Evolutionary conservation across 495 filamentous ascomycete species (phyloP).

Genomic region (Penicillium ochrochloron): DNA sequence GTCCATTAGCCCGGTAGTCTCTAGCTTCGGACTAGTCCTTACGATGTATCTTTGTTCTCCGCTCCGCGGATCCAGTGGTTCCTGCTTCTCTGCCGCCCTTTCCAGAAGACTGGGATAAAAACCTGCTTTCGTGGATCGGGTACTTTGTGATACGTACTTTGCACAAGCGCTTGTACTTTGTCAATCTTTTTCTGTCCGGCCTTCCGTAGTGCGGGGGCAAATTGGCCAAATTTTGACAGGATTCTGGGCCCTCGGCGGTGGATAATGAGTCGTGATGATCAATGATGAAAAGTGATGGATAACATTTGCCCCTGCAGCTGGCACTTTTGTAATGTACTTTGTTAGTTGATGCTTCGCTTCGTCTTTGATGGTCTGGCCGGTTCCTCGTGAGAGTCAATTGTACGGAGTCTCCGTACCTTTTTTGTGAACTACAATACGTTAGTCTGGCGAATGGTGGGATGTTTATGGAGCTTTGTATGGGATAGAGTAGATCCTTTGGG

Average conservation of each 20-base stretch:
- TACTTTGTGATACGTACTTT: slow-evolving; percentile 15
- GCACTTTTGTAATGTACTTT: slow-evolving; percentile 1
- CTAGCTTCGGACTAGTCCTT: neutral
- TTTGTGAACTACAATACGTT: neutral
- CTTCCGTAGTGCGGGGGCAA: slow-evolving; percentile 2
- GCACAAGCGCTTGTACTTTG: slow-evolving; percentile 5
- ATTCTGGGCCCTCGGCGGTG: slow-evolving; percentile 7
- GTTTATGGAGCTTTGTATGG: neutral
- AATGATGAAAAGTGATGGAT: slow-evolving; percentile 4
- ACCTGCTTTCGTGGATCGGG: slow-evolving; percentile 4
- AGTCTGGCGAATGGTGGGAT: neutral
- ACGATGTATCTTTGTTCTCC: slow-evolving; percentile 1
- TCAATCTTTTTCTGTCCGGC: neutral
- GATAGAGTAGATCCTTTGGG: neutral
- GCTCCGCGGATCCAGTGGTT: slow-evolving; percentile 1
- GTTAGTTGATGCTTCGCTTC: neutral
- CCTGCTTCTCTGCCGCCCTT: slow-evolving; percentile 2
- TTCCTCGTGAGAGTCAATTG: neutral
- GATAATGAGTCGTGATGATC: slow-evolving; percentile 5
- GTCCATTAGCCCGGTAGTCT: neutral
- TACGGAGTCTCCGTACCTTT: neutral
- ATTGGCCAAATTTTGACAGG: neutral
- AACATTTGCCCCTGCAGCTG: slow-evolving; percentile 10
- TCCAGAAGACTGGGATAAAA: slow-evolving; percentile 3
- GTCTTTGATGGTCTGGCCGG: neutral